phyloP scores from a whole-genome alignment of 768 basidiomycete species.

The Dioszegia hungarica region DNA sequence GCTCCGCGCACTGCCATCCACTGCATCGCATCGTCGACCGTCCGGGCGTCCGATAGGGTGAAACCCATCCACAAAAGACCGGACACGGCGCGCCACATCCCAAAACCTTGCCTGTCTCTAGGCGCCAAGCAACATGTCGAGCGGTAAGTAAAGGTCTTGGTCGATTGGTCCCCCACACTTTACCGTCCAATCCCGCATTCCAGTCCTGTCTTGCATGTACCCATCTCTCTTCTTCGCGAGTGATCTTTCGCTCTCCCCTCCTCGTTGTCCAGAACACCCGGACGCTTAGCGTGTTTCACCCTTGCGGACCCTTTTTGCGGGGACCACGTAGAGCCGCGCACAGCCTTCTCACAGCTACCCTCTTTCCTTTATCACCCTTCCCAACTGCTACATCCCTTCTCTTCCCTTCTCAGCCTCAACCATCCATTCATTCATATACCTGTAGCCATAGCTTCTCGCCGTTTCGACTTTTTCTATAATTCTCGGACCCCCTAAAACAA shows the following conservation, averaged over 20 bases:
- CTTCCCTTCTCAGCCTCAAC: neutral
- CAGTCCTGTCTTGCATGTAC: no score
- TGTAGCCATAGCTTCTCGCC: slow-evolving; percentile 2
- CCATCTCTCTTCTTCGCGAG: neutral
- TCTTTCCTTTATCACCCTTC: neutral
- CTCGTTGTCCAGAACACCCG: neutral
- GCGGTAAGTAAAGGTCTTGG: neutral
- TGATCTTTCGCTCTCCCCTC: neutral
- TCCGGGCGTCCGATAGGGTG: no score
- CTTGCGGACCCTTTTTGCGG: neutral
- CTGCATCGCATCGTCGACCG: no score
- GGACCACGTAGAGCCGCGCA: neutral
- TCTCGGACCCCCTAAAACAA: neutral
- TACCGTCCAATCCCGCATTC: no score
- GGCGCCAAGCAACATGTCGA: neutral
- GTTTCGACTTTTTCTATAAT: neutral
- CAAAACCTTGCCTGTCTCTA: no score
- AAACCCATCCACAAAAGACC: no score
- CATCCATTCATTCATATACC: neutral
- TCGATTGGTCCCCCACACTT: neutral
- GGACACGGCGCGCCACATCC: no score
- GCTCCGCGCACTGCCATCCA: no score
- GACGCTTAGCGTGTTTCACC: neutral
- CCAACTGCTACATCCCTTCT: neutral
- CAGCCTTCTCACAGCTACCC: neutral